Evolutionary conservation across 164 flowering plant species (phyloP).

Genomic region (Cinnamomum chago): DNA sequence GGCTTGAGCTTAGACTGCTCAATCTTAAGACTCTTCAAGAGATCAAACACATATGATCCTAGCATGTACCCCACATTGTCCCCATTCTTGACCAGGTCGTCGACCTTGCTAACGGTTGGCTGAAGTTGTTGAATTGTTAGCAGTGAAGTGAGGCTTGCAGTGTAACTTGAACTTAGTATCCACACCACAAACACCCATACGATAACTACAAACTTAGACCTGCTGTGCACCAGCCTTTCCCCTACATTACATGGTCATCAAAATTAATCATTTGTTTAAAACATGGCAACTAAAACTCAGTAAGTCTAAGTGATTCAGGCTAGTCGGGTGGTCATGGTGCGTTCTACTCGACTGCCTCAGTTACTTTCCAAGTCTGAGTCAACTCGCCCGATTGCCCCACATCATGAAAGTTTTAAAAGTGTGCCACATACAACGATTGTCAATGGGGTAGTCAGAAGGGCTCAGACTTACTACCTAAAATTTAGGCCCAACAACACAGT

Average conservation of each 20-base stretch:
- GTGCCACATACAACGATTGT: not conserved
- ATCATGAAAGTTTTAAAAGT: slow-evolving; percentile 9
- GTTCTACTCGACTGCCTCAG: slow-evolving; percentile 4
- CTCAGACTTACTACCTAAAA: too few relatives aligned
- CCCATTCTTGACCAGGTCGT: slow-evolving; percentile 4
- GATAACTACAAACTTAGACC: slow-evolving; percentile 35
- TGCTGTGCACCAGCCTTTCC: slow-evolving; percentile 35
- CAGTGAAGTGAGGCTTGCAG: slow-evolving; percentile 34
- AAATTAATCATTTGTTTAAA: not conserved
- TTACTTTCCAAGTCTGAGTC: slow-evolving; percentile 1
- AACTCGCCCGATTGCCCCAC: slow-evolving; percentile 20
- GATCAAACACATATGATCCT: slow-evolving; percentile 12
- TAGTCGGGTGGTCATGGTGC: too few relatives aligned
- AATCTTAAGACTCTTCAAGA: slow-evolving; percentile 1
- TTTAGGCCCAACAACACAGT: too few relatives aligned
- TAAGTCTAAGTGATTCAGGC: too few relatives aligned
- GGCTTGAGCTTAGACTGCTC: slow-evolving; percentile 9
- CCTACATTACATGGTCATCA: slow-evolving; percentile 24
- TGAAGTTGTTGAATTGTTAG: slow-evolving; percentile 12
- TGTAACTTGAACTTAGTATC: slow-evolving; percentile 40
- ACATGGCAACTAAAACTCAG: not conserved
- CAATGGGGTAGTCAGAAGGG: too few relatives aligned
- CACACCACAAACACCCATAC: slow-evolving; percentile 57
- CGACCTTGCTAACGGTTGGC: slow-evolving; percentile 1
- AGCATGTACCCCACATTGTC: slow-evolving; percentile 15